phyloP scores from a whole-genome alignment of 768 basidiomycete species.

The Boletellus emodensis region DNA sequence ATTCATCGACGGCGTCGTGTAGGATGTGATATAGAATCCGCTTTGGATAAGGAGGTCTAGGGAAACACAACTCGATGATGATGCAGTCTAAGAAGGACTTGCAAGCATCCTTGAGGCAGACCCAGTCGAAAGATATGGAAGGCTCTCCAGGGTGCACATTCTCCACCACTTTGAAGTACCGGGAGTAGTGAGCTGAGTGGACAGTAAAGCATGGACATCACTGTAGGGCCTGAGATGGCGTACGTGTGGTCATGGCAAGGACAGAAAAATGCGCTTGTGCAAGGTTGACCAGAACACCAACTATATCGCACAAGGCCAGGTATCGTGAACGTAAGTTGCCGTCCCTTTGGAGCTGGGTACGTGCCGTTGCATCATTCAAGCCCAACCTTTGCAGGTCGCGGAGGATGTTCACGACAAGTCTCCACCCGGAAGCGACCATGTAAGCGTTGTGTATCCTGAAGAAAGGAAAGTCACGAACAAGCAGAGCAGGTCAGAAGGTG shows the following conservation, averaged over 20 bases:
- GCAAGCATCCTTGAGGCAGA: slow-evolving; percentile 55
- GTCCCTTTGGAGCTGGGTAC: slow-evolving; percentile 51
- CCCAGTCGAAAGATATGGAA: slow-evolving; percentile 65
- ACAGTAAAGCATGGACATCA: slow-evolving; percentile 2
- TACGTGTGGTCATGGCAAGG: slow-evolving; percentile 69
- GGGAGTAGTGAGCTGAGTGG: slow-evolving; percentile 61
- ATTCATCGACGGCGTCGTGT: slow-evolving; percentile 67
- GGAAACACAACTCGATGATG: slow-evolving; percentile 78
- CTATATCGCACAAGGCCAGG: slow-evolving; percentile 61
- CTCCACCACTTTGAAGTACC: slow-evolving; percentile 56
- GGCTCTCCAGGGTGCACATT: slow-evolving; percentile 39
- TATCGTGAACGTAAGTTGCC: slow-evolving; percentile 51
- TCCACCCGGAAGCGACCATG: slow-evolving; percentile 82
- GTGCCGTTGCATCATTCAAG: slow-evolving; percentile 49
- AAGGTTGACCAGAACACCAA: slow-evolving; percentile 54
- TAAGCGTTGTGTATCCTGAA: slow-evolving; percentile 77
- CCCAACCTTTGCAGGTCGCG: slow-evolving; percentile 52
- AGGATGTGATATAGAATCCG: slow-evolving; percentile 63
- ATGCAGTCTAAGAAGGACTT: slow-evolving; percentile 81
- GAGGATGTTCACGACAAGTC: slow-evolving; percentile 58
- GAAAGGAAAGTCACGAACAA: slow-evolving; percentile 3
- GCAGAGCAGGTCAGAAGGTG: slow-evolving; percentile 6
- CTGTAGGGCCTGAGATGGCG: slow-evolving; percentile 20
- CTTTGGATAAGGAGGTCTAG: slow-evolving; percentile 62
- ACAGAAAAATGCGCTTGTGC: slow-evolving; percentile 64